phyloP scores from a whole-genome alignment of 163 green algal species.

The Scenedesmus sp. region DNA sequence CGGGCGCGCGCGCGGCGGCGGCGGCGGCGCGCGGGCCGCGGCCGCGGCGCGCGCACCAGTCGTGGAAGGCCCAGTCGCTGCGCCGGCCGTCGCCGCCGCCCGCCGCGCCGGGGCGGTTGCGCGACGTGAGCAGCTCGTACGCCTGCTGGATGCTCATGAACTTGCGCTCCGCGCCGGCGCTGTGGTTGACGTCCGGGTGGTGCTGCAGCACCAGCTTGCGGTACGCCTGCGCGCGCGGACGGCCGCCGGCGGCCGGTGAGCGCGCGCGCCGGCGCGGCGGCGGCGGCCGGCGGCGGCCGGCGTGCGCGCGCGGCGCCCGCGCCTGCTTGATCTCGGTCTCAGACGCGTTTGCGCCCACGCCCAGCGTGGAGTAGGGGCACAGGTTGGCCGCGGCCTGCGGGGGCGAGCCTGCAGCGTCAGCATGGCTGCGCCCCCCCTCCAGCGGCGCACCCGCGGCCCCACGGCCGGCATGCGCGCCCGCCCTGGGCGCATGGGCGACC shows the following conservation, averaged over 20 bases:
- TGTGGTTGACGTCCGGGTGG: constrained; percentile 68
- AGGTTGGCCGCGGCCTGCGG: constrained; percentile 22
- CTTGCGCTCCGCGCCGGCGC: neutral
- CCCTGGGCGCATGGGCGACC: too few species aligned
- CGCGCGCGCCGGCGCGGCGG: too few species aligned
- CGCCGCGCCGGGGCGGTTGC: neutral
- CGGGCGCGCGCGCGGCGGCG: neutral
- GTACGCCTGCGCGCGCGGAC: neutral
- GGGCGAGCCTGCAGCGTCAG: neutral
- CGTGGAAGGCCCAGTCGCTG: constrained; percentile 28
- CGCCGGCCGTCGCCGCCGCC: neutral
- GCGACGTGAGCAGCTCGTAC: constrained; percentile 43
- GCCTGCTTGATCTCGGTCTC: constrained; percentile 42
- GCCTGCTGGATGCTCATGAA: constrained; percentile 50
- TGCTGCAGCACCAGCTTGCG: constrained; percentile 58
- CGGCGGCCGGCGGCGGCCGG: neutral
- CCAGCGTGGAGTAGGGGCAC: constrained; percentile 38
- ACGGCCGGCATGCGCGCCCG: neutral
- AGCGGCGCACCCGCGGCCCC: neutral
- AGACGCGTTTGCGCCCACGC: constrained; percentile 6
- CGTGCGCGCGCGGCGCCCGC: too few species aligned
- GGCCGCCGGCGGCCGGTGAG: too few species aligned
- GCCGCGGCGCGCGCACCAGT: constrained; percentile 46
- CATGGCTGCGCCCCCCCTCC: neutral
- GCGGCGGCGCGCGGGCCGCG: too few species aligned